A percentile compares a stretch with the other conserved stretches of the same genome.
Conservation (phyloP, 2,329 filamentous ascomycete species). For the Dothideomycetes sp. region DNA sequence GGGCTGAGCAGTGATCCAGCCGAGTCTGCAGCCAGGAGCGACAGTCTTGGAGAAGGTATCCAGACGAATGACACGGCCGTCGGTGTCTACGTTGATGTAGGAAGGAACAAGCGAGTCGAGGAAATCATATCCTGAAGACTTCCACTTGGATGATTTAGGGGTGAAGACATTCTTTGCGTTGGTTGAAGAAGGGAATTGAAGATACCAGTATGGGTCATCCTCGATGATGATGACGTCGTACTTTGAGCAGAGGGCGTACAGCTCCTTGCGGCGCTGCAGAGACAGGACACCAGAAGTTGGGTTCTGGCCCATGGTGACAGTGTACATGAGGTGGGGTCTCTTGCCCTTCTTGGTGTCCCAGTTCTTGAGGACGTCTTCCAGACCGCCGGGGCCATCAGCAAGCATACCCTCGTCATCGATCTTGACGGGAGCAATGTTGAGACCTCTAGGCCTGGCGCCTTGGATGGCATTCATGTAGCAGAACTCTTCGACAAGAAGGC, state of each 20-base stretch:
- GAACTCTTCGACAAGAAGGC: conserved; percentile 69
- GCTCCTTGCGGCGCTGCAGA: conserved; percentile 61
- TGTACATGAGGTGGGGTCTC: conserved; percentile 78
- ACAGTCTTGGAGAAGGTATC: conserved; percentile 94
- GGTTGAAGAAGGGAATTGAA: conserved; percentile 72
- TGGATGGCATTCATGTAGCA: conserved; percentile 70
- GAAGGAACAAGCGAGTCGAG: conserved; percentile 76
- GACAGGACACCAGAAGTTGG: conserved; percentile 71
- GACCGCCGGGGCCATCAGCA: conserved; percentile 60
- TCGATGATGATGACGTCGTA: conserved; percentile 89
- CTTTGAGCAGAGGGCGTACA: conserved; percentile 71
- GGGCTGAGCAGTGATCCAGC: conserved; percentile 84
- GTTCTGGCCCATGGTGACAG: conserved; percentile 86
- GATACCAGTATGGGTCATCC: conserved; percentile 92
- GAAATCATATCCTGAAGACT: conserved; percentile 61
- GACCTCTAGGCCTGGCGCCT: conserved; percentile 55
- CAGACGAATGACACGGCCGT: conserved; percentile 79
- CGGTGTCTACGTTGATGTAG: conserved; percentile 69
- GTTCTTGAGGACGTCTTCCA: conserved; percentile 68
- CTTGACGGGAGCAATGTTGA: conserved; percentile 64
- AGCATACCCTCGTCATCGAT: conserved; percentile 75
- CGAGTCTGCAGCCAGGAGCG: conserved; percentile 78
- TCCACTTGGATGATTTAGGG: conserved; percentile 28
- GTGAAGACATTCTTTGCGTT: conserved; percentile 22
- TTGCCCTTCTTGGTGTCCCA: conserved; percentile 71